These are phyloP conservation scores for Hortaea sp. DNA, from an alignment of 2,329 filamentous ascomycete genomes.

Conservation along the genomic window DNA sequence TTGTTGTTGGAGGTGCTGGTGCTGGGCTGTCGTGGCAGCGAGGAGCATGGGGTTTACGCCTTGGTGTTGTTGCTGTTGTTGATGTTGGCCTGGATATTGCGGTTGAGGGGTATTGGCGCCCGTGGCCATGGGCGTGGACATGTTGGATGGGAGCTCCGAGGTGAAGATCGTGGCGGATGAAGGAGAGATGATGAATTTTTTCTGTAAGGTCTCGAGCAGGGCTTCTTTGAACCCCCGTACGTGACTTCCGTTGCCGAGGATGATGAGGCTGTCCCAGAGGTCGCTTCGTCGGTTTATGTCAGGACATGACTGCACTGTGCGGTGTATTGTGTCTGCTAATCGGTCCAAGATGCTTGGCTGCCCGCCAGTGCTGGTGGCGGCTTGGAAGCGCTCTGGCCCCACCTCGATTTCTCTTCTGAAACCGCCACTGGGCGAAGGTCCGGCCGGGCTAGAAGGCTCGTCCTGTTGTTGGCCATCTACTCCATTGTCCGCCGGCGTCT, in stretches of 20 bases:
- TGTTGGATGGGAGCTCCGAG: slow-evolving; percentile 86
- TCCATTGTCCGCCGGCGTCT: slow-evolving; percentile 25
- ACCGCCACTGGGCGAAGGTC: slow-evolving; percentile 16
- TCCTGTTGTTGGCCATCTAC: slow-evolving; percentile 8
- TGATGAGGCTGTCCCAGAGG: slow-evolving; percentile 85
- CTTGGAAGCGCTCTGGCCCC: slow-evolving; percentile 61
- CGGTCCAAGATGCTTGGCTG: slow-evolving; percentile 58
- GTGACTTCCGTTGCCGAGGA: slow-evolving; percentile 77
- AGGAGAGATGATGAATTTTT: slow-evolving; percentile 82
- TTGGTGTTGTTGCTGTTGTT: slow-evolving; percentile 26
- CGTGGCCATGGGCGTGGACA: slow-evolving; percentile 82
- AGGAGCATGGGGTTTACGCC: slow-evolving; percentile 80
- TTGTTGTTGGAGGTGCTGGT: slow-evolving; percentile 13
- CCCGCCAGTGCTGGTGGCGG: slow-evolving; percentile 39
- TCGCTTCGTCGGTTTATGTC: slow-evolving; percentile 75
- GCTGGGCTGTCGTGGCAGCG: slow-evolving; percentile 71
- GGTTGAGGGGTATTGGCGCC: slow-evolving; percentile 81
- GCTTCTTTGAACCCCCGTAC: slow-evolving; percentile 76
- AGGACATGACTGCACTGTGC: slow-evolving; percentile 69
- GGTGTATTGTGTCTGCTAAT: slow-evolving; percentile 75
- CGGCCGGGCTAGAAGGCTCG: slow-evolving; percentile 2
- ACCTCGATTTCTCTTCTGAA: slow-evolving; percentile 60
- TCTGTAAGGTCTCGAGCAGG: slow-evolving; percentile 65
- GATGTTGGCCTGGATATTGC: slow-evolving; percentile 27
- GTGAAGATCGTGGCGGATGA: slow-evolving; percentile 94